A percentile compares a stretch with the other conserved stretches of the same genome.
These are phyloP conservation scores for Cucumis hystrix DNA, from an alignment of 306 rosid species.

Conservation along the genomic window DNA sequence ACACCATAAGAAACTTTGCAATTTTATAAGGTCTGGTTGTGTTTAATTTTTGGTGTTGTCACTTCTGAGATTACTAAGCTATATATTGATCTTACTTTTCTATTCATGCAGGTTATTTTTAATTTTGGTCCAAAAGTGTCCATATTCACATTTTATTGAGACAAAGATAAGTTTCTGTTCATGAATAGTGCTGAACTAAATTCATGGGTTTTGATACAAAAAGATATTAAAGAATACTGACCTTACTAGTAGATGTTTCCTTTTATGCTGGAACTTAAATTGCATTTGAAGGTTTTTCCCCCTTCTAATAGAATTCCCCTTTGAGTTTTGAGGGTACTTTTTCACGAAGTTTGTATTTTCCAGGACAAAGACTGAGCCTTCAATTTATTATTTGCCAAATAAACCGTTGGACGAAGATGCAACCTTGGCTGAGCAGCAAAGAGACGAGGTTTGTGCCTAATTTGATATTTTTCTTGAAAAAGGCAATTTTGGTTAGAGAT, in stretches of 20 bases:
- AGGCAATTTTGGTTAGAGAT: not conserved
- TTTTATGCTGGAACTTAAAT: constrained; percentile 38
- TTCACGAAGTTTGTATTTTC: constrained; percentile 11
- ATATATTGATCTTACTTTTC: constrained; percentile 8
- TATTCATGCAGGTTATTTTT: constrained; percentile 81
- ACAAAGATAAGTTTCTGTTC: constrained; percentile 98
- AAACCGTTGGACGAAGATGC: constrained; percentile 66
- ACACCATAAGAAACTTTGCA: constrained; percentile 79
- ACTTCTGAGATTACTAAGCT: not conserved
- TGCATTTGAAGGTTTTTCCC: constrained; percentile 5
- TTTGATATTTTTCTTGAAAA: not conserved
- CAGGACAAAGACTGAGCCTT: constrained; percentile 94
- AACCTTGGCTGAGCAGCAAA: constrained; percentile 35
- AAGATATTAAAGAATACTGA: not conserved
- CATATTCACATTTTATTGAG: constrained; percentile 97
- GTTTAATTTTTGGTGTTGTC: not conserved
- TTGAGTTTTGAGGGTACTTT: not conserved
- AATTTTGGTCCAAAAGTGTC: constrained; percentile 99
- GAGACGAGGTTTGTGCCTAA: constrained; percentile 54
- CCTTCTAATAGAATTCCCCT: not conserved
- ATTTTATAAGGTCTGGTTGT: constrained; percentile 71
- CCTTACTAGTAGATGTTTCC: constrained; percentile 19
- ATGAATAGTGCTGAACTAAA: constrained; percentile 56
- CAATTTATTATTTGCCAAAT: constrained; percentile 81
- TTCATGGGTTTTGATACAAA: constrained; percentile 18